phyloP scores from a whole-genome alignment of 192 early-diverging fungal genomes.

The Podila horticola region DNA sequence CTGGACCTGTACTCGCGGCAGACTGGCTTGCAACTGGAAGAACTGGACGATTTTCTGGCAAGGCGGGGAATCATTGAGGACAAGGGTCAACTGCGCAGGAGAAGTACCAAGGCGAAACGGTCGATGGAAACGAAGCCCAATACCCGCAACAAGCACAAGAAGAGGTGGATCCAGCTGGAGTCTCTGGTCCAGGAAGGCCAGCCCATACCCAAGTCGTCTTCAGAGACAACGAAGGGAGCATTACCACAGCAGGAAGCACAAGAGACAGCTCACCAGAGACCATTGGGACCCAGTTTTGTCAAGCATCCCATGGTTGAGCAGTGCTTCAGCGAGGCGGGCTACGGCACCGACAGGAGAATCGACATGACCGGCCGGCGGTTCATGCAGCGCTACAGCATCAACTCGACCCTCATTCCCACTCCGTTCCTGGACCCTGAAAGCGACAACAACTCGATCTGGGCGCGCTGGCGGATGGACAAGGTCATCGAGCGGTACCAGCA shows the following conservation, averaged over 20 bases:
- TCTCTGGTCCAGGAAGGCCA: too few relatives aligned
- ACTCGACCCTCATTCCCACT: constrained; percentile 18
- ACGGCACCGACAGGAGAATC: constrained; percentile 24
- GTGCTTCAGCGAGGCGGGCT: constrained; percentile 31
- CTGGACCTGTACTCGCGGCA: constrained; percentile 15
- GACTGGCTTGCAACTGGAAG: constrained; percentile 22
- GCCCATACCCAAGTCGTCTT: too few relatives aligned
- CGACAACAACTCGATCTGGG: constrained; percentile 33
- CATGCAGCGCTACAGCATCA: constrained; percentile 35
- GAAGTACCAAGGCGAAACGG: not conserved
- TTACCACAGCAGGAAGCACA: not conserved
- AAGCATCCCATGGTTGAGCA: constrained; percentile 18
- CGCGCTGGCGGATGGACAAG: constrained; percentile 41
- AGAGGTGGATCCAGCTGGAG: not conserved
- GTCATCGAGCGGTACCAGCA: constrained; percentile 47
- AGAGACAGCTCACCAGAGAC: not conserved
- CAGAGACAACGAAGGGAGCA: too few relatives aligned
- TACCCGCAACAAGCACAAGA: not conserved
- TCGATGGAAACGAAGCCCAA: not conserved
- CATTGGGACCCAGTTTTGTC: not conserved
- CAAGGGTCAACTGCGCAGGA: not conserved
- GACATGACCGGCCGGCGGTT: constrained; percentile 37
- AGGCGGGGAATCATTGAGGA: constrained; percentile 26
- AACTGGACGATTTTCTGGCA: constrained; percentile 31
- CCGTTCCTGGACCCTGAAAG: constrained; percentile 32